phyloP scores from a whole-genome alignment of 768 basidiomycete species.

The Mrakia frigida region DNA sequence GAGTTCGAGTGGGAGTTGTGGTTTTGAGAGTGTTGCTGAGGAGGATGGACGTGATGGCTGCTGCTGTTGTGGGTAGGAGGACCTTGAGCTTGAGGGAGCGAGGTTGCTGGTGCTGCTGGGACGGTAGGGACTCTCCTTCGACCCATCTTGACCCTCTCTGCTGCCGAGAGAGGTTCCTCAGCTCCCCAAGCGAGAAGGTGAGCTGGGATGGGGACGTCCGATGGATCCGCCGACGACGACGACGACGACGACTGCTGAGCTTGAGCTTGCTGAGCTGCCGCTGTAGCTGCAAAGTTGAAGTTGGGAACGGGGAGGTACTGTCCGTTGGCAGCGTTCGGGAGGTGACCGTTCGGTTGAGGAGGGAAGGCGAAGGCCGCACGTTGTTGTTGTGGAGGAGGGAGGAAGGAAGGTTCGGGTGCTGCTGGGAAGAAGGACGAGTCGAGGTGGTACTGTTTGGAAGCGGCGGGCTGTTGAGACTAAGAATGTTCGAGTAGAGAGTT shows the following conservation, averaged over 20 bases:
- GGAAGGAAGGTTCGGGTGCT: background rate
- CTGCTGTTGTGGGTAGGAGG: background rate
- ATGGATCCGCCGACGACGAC: background rate
- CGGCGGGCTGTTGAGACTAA: background rate
- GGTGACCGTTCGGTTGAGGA: background rate
- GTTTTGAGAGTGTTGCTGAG: background rate
- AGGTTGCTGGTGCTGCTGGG: background rate
- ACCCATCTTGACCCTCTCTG: slow-evolving; percentile 25
- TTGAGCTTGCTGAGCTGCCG: background rate
- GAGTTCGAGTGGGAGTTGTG: background rate
- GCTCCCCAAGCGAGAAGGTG: slow-evolving; percentile 21
- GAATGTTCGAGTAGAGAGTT: background rate
- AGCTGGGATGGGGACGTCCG: background rate
- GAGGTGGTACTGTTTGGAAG: slow-evolving; percentile 3
- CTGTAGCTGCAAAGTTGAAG: background rate
- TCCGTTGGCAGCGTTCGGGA: background rate
- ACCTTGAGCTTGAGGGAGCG: background rate
- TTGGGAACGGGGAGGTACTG: background rate
- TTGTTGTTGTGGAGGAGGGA: slow-evolving; percentile 15
- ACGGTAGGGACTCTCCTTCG: slow-evolving; percentile 6
- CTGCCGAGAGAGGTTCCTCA: slow-evolving; percentile 19
- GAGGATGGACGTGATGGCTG: background rate
- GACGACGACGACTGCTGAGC: background rate
- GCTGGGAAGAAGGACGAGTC: slow-evolving; percentile 18
- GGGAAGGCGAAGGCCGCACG: background rate